These are phyloP conservation scores for Colletotrichum filicis DNA, from an alignment of 2,329 filamentous ascomycete genomes.

Conservation along the genomic window DNA sequence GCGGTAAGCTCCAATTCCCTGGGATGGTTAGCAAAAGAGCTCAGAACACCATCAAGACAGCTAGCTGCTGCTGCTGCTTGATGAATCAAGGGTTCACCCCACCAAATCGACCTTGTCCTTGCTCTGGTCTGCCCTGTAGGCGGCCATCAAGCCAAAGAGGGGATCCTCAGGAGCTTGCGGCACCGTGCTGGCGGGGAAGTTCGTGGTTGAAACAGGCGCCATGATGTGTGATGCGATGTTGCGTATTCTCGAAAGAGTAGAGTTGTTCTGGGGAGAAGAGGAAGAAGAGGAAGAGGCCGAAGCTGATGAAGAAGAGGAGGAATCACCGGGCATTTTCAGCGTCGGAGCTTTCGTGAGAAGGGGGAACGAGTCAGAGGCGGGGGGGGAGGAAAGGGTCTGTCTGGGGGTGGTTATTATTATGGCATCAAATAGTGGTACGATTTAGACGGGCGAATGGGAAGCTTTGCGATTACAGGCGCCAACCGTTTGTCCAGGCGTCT, in stretches of 20 bases:
- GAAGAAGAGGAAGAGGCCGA: slow-evolving; percentile 54
- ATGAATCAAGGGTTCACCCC: slow-evolving; percentile 45
- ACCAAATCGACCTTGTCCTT: slow-evolving; percentile 92
- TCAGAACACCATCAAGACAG: not conserved
- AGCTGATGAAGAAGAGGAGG: slow-evolving; percentile 47
- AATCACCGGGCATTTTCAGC: slow-evolving; percentile 38
- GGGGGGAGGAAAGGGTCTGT: slow-evolving; percentile 13
- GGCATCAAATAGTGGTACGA: slow-evolving; percentile 34
- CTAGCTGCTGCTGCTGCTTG: not conserved
- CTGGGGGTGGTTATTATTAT: slow-evolving; percentile 34
- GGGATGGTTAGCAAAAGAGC: slow-evolving; percentile 3
- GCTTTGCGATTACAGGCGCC: slow-evolving; percentile 33
- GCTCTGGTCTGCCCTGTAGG: slow-evolving; percentile 82
- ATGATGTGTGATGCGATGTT: slow-evolving; percentile 75
- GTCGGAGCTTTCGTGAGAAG: slow-evolving; percentile 34
- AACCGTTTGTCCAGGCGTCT: slow-evolving; percentile 4
- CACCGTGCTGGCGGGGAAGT: slow-evolving; percentile 81
- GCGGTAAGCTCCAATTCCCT: slow-evolving; percentile 91
- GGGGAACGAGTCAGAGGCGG: slow-evolving; percentile 24
- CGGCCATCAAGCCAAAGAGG: slow-evolving; percentile 91
- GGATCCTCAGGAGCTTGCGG: slow-evolving; percentile 95
- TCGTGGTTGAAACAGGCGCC: slow-evolving; percentile 70
- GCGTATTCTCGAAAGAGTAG: slow-evolving; percentile 63
- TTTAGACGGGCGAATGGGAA: slow-evolving; percentile 35
- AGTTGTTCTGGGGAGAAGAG: slow-evolving; percentile 51